phyloP scores from a whole-genome alignment of 1,284 basidiomycete genomes.

The Kwoniella shivajii region DNA sequence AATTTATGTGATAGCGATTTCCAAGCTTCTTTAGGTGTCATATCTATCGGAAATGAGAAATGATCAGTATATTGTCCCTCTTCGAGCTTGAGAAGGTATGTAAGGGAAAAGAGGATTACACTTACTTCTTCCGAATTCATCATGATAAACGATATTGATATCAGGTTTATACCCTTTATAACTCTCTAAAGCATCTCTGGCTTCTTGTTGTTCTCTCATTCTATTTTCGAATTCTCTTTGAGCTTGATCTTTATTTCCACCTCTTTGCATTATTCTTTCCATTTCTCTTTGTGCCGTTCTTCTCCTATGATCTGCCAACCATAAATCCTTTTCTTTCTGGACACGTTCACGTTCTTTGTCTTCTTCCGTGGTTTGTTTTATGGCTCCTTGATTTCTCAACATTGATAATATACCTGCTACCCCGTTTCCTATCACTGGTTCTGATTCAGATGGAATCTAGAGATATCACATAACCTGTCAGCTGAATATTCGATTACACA shows the following conservation, averaged over 20 bases:
- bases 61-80: slow-evolving; percentile 1
- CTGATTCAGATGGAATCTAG: slow-evolving; percentile 42
- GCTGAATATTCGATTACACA: background rate
- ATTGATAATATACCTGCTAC: slow-evolving; percentile 86
- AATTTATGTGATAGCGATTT: slow-evolving; percentile 92
- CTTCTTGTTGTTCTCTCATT: slow-evolving; percentile 85
- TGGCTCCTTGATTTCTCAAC: slow-evolving; percentile 86
- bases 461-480: background rate
- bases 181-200: slow-evolving; percentile 74
- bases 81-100: background rate
- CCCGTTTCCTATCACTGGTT: slow-evolving; percentile 74
- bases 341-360: slow-evolving; percentile 75
- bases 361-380: slow-evolving; percentile 68
- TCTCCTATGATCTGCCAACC: slow-evolving; percentile 82
- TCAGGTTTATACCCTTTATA: slow-evolving; percentile 97
- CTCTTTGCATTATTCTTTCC: slow-evolving; percentile 72
- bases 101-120: slow-evolving; percentile 4
- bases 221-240: slow-evolving; percentile 94
- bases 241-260: slow-evolving; percentile 87
- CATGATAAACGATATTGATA: slow-evolving; percentile 93
- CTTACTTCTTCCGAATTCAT: slow-evolving; percentile 75
- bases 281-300: slow-evolving; percentile 75
- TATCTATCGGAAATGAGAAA: slow-evolving; percentile 28
- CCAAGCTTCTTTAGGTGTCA: slow-evolving; percentile 96
- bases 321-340: slow-evolving; percentile 83